These are phyloP conservation scores for Podaxis pistillaris DNA, from an alignment of 768 basidiomycete species.

Conservation along the genomic window DNA sequence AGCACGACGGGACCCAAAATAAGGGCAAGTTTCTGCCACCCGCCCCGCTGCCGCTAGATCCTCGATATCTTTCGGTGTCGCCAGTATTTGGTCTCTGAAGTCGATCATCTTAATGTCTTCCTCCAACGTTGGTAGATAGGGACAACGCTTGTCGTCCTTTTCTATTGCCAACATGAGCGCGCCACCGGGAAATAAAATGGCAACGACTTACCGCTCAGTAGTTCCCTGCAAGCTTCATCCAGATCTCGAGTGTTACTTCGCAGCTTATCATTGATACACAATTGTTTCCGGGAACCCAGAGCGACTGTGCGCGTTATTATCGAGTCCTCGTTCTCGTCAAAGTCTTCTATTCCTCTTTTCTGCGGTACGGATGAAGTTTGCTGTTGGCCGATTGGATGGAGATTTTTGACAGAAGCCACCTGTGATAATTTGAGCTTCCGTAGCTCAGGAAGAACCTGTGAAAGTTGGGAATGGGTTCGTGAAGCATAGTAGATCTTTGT, in stretches of 20 bases:
- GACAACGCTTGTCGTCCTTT: conserved; percentile 69
- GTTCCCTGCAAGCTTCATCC: conserved; percentile 85
- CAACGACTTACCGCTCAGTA: conserved; percentile 58
- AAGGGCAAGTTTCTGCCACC: conserved; percentile 75
- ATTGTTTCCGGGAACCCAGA: conserved; percentile 84
- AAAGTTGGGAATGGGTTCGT: conserved; percentile 92
- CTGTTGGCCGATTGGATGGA: conserved; percentile 19
- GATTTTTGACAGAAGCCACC: conserved; percentile 24
- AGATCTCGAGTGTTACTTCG: conserved; percentile 62
- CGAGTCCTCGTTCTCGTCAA: conserved; percentile 25
- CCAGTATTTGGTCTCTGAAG: conserved; percentile 84
- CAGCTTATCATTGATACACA: conserved; percentile 88
- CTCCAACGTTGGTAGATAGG: conserved; percentile 66
- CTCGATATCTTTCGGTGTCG: conserved; percentile 90
- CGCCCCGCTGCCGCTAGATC: conserved; percentile 79
- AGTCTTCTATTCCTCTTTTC: conserved; percentile 23
- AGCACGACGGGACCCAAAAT: conserved; percentile 87
- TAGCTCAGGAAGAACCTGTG: conserved; percentile 87
- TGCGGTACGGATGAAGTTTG: conserved; percentile 17
- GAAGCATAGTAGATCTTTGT: conserved; percentile 94
- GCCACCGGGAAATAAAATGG: not conserved
- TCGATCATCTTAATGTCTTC: conserved; percentile 76
- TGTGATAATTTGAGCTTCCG: conserved; percentile 57
- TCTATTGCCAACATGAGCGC: conserved; percentile 32
- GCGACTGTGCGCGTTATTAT: conserved; percentile 63